Evolutionary conservation across 805 yeast genomes (phyloP).

Genomic region (Zygosaccharomyces siamensis): DNA sequence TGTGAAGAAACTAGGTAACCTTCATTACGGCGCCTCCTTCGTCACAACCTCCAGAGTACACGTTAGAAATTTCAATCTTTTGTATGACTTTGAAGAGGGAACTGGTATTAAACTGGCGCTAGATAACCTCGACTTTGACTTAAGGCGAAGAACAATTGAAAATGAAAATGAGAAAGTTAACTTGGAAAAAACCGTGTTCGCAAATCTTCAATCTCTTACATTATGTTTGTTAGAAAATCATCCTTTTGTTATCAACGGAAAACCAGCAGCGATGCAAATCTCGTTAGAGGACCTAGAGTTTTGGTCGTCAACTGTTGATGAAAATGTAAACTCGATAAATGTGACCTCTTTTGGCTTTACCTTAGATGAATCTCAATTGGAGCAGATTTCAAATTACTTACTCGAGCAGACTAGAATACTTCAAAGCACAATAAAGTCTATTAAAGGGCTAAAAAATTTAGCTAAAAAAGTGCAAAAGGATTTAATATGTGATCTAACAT

Average conservation of each 20-base stretch:
- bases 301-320: slow-evolving; percentile 25
- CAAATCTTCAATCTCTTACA: slow-evolving; percentile 20
- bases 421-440: slow-evolving; percentile 8
- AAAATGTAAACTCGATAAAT: slow-evolving; percentile 27
- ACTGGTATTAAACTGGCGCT: slow-evolving; percentile 22
- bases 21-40: slow-evolving; percentile 14
- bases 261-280: slow-evolving; percentile 28
- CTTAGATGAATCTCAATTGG: slow-evolving; percentile 34
- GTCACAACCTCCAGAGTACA: slow-evolving; percentile 17
- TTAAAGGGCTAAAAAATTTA: slow-evolving; percentile 8
- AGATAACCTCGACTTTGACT: slow-evolving; percentile 23
- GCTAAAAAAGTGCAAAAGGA: slow-evolving; percentile 28
- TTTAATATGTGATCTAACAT: slow-evolving; percentile 40
- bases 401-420: slow-evolving; percentile 11
- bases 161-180: slow-evolving; percentile 14
- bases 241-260: slow-evolving; percentile 12
- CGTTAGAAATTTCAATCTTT: slow-evolving; percentile 18
- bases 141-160: slow-evolving; percentile 18
- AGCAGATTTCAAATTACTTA: slow-evolving; percentile 32
- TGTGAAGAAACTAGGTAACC: slow-evolving; percentile 42
- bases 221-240: slow-evolving; percentile 14
- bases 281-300: slow-evolving; percentile 28
- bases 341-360: slow-evolving; percentile 31
- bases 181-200: slow-evolving; percentile 15
- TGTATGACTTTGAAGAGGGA: slow-evolving; percentile 19